phyloP scores from a whole-genome alignment of 2,329 filamentous ascomycete species.

The Aureobasidium sp. region DNA sequence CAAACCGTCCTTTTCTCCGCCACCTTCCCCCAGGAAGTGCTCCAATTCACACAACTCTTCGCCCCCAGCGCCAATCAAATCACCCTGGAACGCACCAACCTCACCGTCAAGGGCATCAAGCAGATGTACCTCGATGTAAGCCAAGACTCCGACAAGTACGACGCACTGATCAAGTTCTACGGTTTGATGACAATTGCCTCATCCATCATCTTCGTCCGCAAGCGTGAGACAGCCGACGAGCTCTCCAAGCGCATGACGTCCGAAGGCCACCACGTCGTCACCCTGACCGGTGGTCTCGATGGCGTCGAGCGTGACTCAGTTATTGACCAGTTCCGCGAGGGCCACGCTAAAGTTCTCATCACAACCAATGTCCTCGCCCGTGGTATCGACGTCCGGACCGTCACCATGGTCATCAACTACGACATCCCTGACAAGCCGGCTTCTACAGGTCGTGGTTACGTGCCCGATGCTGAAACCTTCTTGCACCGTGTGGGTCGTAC shows the following conservation, averaged over 20 bases:
- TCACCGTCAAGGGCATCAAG: constrained; percentile 94
- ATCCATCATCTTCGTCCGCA: constrained; percentile 97
- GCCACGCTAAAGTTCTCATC: constrained; percentile 89
- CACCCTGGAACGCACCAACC: constrained; percentile 76
- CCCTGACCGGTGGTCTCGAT: constrained; percentile 81
- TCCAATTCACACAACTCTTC: constrained; percentile 74
- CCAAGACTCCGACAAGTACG: constrained; percentile 74
- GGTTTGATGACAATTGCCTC: constrained; percentile 93
- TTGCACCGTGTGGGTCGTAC: constrained; percentile 96
- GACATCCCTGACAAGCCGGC: constrained; percentile 49
- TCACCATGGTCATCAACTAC: constrained; percentile 99
- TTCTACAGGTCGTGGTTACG: constrained; percentile 24
- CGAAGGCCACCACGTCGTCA: constrained; percentile 87
- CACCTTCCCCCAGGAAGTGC: constrained; percentile 80
- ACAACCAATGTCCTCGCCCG: constrained; percentile 94
- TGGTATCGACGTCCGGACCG: constrained; percentile 84
- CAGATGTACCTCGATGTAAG: constrained; percentile 96
- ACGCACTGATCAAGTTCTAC: constrained; percentile 83
- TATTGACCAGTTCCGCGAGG: constrained; percentile 77
- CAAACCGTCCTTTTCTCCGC: constrained; percentile 95
- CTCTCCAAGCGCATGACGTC: constrained; percentile 79
- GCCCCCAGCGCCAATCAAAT: constrained; percentile 81
- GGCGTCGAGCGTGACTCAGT: constrained; percentile 74
- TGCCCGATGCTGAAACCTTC: constrained; percentile 77
- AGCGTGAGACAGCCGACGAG: constrained; percentile 72